Conservation (phyloP, 208 protist species). For the Leishmania aethiopica region DNA sequence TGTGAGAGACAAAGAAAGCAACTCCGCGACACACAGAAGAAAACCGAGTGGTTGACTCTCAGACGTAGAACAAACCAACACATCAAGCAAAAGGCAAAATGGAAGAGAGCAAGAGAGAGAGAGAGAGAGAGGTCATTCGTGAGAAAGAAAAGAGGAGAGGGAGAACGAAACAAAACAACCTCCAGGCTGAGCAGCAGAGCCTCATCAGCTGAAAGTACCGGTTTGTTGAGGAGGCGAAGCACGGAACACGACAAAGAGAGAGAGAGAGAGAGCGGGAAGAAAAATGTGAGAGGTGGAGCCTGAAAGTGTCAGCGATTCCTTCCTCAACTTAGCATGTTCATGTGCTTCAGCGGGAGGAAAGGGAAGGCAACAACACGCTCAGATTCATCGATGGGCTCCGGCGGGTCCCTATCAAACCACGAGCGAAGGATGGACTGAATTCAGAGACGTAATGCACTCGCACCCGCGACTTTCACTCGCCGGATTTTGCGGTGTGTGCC, state of each 20-base stretch:
- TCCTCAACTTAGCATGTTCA: background rate
- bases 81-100: constrained; percentile 14
- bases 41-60: background rate
- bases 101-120: background rate
- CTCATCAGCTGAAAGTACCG: constrained; percentile 4
- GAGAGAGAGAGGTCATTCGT: constrained; percentile 1
- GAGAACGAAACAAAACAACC: background rate
- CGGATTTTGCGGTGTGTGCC: background rate
- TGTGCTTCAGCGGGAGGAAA: background rate
- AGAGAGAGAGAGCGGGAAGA: constrained; percentile 1
- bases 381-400: background rate
- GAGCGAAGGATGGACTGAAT: background rate
- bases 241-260: background rate
- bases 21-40: background rate
- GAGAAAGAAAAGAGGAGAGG: constrained; percentile 2
- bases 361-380: background rate
- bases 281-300: background rate
- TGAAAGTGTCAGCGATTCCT: constrained; percentile 1
- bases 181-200: background rate
- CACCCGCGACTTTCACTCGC: background rate
- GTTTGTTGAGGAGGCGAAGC: background rate
- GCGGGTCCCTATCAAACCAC: background rate
- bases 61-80: background rate
- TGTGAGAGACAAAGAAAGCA: background rate
- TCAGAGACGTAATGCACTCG: background rate